A percentile compares a stretch with the other conserved stretches of the same genome.
phyloP scores from a whole-genome alignment of 1,284 basidiomycete genomes.

The Neolentinus lepideus region DNA sequence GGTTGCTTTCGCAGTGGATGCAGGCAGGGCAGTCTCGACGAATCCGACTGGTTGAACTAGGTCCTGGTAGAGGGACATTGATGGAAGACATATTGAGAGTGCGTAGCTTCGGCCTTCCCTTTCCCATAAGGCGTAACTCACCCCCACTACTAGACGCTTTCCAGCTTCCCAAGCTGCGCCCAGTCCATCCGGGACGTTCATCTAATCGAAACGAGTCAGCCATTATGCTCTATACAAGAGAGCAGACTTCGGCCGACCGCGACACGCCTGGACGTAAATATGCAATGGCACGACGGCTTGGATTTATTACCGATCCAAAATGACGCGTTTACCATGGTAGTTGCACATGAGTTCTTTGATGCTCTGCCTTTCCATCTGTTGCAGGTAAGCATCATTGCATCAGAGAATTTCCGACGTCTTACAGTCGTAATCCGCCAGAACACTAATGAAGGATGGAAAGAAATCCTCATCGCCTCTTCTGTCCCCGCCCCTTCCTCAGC shows the following conservation, averaged over 20 bases:
- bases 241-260: constrained; percentile 36
- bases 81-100: constrained; percentile 90
- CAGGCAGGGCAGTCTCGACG: constrained; percentile 41
- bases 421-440: no score
- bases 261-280: constrained; percentile 22
- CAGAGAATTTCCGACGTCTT: no score
- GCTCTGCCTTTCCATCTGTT: constrained; percentile 91
- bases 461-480: constrained; percentile 66
- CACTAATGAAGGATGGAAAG: constrained; percentile 78
- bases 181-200: constrained; percentile 48
- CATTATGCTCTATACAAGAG: constrained; percentile 63
- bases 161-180: constrained; percentile 36
- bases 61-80: constrained; percentile 91
- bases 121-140: constrained; percentile 7
- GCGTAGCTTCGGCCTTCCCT: constrained; percentile 18
- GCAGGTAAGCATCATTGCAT: constrained; percentile 52
- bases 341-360: constrained; percentile 98
- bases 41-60: constrained; percentile 84
- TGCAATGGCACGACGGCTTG: constrained; percentile 75
- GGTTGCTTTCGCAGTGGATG: constrained; percentile 81
- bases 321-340: constrained; percentile 74
- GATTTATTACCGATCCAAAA: constrained; percentile 35
- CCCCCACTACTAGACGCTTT: constrained; percentile 43
- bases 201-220: constrained; percentile 75
- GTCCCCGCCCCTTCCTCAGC: neutral